Base-by-base conservation (phyloP, 352 stramenopile genomes). In the Hyaloperonospora brassicae region DNA sequence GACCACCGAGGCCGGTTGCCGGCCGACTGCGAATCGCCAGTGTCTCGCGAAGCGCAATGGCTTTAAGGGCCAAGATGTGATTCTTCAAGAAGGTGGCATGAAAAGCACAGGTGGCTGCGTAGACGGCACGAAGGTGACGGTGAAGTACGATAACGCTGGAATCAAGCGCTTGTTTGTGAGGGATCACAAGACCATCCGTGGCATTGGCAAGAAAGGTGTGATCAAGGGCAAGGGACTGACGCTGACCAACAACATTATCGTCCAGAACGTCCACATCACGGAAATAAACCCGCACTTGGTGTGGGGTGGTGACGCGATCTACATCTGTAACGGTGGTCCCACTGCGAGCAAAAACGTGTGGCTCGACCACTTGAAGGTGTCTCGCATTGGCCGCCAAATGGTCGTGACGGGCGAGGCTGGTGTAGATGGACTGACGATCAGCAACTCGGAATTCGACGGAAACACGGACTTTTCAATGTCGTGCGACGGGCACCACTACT, bases 401-500 rank as follows among this genome's bases (percentile, higher is more conserved):
- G 44, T 82, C 35, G 60, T 62, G 7, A 68, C 57, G 5, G 70
- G 71, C 54, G 54, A 56, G 38, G 67, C 63, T 3, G 58, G 70
- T 3, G 62, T 70, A 17, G 17, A 17, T 7, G 51, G 53, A 7
- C 21, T 79, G 42, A 83, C 73, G 1, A 69, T 83, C 61, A 79
- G 64, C 42, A 78, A 79, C 59, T 76, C 59, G 41, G 70, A 80
- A 35, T 84, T 80, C 47, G 70, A 84, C 44, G 73, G 73, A 13
- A 43, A 57, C 31, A 79, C 73, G 1, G 41, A 56, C 10, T 80
- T 61, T 55, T 79, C 69, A 14, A 42, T 65, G 4, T 62, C 67
- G 30, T 84, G 73, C 42, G 67, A 84, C 21, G 70, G 70, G 2
- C 70, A 59, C 52, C 73, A 84, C 59, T 84, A 84, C 60, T 84